These are phyloP conservation scores for Cadophora sp. DNA, from an alignment of 2,329 filamentous ascomycete genomes.

Conservation along the genomic window DNA sequence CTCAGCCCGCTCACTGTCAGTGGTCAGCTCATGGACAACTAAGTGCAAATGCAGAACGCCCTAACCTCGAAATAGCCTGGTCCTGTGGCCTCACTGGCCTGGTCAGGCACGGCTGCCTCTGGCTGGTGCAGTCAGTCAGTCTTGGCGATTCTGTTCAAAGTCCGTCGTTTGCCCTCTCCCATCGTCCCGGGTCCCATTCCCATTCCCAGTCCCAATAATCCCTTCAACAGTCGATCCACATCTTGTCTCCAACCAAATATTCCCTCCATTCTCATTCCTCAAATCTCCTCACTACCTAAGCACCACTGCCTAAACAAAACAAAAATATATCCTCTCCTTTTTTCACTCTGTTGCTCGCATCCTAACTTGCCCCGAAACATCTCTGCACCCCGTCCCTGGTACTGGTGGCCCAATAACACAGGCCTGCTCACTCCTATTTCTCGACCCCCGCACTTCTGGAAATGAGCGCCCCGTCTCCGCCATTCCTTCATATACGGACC, in stretches of 20 bases:
- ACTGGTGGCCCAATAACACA: constrained; percentile 14
- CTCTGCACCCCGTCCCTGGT: constrained; percentile 5
- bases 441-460: constrained; percentile 31
- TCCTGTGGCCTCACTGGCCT: constrained; percentile 1
- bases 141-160: constrained; percentile 13
- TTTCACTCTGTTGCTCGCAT: background rate
- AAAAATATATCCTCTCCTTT: constrained; percentile 20
- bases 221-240: constrained; percentile 8
- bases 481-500: constrained; percentile 35
- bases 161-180: constrained; percentile 13
- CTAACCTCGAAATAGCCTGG: constrained; percentile 9
- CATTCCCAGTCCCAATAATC: too few species aligned
- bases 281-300: background rate
- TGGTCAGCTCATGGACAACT: background rate
- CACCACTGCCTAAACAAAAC: background rate
- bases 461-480: constrained; percentile 32
- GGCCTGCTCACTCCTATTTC: constrained; percentile 15
- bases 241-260: background rate
- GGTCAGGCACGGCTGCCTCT: background rate
- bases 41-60: constrained; percentile 7
- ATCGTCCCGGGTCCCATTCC: background rate
- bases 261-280: background rate
- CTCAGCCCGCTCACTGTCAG: background rate
- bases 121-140: background rate
- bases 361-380: background rate